Evolutionary conservation across 805 yeast species (phyloP).

Genomic region (Lachancea nothofagi): DNA sequence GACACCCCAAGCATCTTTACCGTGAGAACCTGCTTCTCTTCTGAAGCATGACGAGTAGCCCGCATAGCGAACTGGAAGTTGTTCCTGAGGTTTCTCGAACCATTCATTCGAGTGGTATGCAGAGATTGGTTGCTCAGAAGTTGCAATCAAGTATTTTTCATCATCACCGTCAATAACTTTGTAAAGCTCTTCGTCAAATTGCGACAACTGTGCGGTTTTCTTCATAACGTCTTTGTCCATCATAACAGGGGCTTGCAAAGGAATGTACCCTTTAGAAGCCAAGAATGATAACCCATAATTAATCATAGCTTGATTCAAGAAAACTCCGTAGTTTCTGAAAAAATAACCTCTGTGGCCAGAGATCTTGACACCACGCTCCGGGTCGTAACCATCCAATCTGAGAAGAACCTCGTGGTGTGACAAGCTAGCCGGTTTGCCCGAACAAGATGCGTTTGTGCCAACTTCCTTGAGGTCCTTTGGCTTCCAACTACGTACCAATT

Average conservation of each 20-base stretch:
- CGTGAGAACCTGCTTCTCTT: conserved; percentile 99
- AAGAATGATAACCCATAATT: conserved; percentile 90
- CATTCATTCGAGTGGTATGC: conserved; percentile 97
- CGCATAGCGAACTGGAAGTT: conserved; percentile 92
- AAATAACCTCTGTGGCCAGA: conserved; percentile 99
- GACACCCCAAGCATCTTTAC: conserved; percentile 99
- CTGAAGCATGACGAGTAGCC: conserved; percentile 99
- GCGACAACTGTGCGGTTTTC: conserved; percentile 95
- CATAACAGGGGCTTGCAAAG: conserved; percentile 98
- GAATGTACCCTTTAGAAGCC: conserved; percentile 70
- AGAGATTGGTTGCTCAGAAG: conserved; percentile 98
- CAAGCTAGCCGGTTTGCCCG: conserved; percentile 68
- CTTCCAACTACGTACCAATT: conserved; percentile 78
- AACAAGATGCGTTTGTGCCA: conserved; percentile 66
- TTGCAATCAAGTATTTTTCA: conserved; percentile 95
- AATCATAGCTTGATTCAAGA: conserved; percentile 94
- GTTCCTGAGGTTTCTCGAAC: conserved; percentile 97
- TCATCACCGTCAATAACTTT: conserved; percentile 96
- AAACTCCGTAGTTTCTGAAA: conserved; percentile 91
- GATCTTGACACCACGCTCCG: conserved; percentile 96
- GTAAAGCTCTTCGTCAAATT: conserved; percentile 96
- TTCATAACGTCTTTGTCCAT: conserved; percentile 99
- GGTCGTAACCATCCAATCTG: conserved; percentile 95
- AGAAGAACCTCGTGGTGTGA: conserved; percentile 94
- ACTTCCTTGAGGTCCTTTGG: conserved; percentile 63